Percentiles rank a stretch among this genome's conserved stretches.
Conservation (phyloP, 768 basidiomycete genomes). For the Lactifluus subvellereus region DNA sequence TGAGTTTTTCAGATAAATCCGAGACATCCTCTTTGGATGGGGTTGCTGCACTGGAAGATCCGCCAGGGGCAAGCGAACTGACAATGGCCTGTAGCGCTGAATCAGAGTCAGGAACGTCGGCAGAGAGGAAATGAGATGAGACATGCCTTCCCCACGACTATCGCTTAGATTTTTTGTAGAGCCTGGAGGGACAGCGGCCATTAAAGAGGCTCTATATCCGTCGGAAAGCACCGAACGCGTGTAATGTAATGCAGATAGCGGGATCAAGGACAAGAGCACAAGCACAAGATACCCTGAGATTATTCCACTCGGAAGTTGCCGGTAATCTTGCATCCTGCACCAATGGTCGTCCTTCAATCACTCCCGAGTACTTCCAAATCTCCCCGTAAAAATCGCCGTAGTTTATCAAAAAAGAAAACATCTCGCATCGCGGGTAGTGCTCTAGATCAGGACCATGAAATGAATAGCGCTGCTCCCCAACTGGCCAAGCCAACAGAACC, state of each 20-base stretch:
- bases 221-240: too few species aligned
- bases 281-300: background rate
- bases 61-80: conserved; percentile 32
- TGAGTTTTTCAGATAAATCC: conserved; percentile 54
- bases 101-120: conserved; percentile 7
- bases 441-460: conserved; percentile 16
- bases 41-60: conserved; percentile 24
- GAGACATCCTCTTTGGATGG: conserved; percentile 45
- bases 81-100: conserved; percentile 39
- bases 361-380: conserved; percentile 30
- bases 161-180: conserved; percentile 3
- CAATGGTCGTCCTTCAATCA: conserved; percentile 41
- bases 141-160: conserved; percentile 15
- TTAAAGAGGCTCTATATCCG: background rate
- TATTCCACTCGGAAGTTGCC: conserved; percentile 1
- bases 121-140: background rate
- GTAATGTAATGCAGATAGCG: too few species aligned
- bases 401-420: conserved; percentile 42
- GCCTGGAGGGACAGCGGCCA: conserved; percentile 10
- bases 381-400: conserved; percentile 37
- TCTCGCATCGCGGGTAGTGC: conserved; percentile 8
- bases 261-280: too few species aligned
- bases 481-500: conserved; percentile 10
- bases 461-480: background rate
- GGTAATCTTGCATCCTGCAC: background rate